These are phyloP conservation scores for Tetragonia tetragonoides DNA, from an alignment of 148 eudicot species.

Conservation along the genomic window DNA sequence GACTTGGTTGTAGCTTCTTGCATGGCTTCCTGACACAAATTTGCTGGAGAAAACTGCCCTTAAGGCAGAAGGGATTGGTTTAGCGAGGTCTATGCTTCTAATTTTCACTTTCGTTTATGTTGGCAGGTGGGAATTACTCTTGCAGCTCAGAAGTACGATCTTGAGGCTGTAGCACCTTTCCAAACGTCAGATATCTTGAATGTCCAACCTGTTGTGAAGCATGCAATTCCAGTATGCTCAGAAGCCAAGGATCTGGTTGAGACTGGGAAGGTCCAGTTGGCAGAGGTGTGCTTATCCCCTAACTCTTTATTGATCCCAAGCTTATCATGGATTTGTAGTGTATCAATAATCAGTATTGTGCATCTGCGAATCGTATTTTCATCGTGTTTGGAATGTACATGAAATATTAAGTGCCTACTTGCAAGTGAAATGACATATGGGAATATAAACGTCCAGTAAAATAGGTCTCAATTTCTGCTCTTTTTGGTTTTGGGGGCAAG, in stretches of 20 bases:
- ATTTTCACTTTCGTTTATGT: slow-evolving; percentile 15
- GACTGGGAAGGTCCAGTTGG: slow-evolving; percentile 86
- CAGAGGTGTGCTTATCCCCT: slow-evolving; percentile 55
- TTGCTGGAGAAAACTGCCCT: not conserved
- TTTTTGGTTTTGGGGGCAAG: no score
- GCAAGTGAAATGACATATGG: no score
- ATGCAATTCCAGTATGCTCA: slow-evolving; percentile 82
- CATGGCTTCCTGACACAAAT: not conserved
- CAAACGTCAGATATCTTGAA: slow-evolving; percentile 75
- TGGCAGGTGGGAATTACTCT: slow-evolving; percentile 75
- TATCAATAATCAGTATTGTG: not conserved
- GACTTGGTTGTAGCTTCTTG: not conserved
- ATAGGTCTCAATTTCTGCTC: no score
- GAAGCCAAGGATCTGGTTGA: slow-evolving; percentile 97
- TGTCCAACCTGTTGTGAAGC: slow-evolving; percentile 88
- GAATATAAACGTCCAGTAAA: no score
- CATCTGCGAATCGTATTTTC: no score
- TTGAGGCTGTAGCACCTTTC: slow-evolving; percentile 65
- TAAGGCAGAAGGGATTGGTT: not conserved
- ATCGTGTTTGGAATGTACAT: no score
- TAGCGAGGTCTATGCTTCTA: not conserved
- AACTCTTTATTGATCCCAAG: not conserved
- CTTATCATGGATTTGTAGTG: not conserved
- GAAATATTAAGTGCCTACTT: no score
- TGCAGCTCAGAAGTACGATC: slow-evolving; percentile 84